Evolutionary conservation across 2,329 filamentous ascomycete genomes (phyloP), one percentile per base, ranked within the genome.

Genomic region (Nemania abortiva): DNA sequence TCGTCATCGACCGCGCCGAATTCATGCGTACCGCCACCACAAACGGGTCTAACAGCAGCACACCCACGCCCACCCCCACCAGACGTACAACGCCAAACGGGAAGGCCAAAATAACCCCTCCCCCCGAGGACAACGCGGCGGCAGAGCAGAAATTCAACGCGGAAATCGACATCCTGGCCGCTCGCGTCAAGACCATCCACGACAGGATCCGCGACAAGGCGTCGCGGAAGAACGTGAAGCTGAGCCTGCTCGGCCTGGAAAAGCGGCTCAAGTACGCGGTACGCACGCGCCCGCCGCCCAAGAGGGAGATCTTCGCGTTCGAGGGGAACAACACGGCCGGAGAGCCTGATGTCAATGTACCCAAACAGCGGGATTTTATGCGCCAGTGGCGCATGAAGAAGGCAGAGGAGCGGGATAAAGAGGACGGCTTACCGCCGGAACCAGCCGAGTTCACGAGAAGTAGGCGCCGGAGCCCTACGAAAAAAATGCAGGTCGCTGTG

Each of bases 141-240:
- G 42, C 57, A 78, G 75, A 55, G 76, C 78, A 56, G 74, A 78
- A 81, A 2, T 97, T 95, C 82, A 93, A 98, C 76, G 79, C 82
- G 6, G 84, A 89, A 11, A 84, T 97, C 39, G 94, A 97, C 79
- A 82, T 81, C 24, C 84, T 97, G 4, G 85, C 88, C 1, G 80
- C 81, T 20, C 84, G 83, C 39, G 83, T 97, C 60, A 88, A 90
- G 70, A 78, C 81, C 18, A 81, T 90, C 37, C 85, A 84, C 79
- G 82, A 84, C 66, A 86, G 86, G 47, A 97, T 97, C 75, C 87
- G 90, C 67, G 92, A 94, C 75, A 93, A 92, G 49, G 91, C 93
- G 53, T 84, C 96, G 18, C 87, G 92, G 34, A 91, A 92, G 34
- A 90, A 97, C 76, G 89, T 92, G 13, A 97, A 97, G 80, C 89